Evolutionary conservation across 2,329 filamentous ascomycete genomes (phyloP).

Genomic region (Claviceps sp.): DNA sequence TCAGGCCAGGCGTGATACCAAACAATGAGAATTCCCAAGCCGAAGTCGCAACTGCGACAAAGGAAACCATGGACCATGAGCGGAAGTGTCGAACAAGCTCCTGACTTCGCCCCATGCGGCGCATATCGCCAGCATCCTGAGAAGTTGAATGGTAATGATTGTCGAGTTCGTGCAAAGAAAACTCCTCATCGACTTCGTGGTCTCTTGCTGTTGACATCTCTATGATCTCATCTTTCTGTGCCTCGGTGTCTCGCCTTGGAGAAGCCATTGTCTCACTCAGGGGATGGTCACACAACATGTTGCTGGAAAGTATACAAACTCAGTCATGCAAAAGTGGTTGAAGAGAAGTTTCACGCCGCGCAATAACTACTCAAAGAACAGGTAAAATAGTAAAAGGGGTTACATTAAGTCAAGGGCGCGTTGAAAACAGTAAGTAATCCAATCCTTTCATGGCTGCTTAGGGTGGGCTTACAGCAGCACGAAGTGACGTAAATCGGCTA

Average conservation of each 20-base stretch:
- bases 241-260: not conserved
- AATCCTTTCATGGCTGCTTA: too few relatives aligned
- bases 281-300: too few relatives aligned
- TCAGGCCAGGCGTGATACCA: constrained; percentile 1
- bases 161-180: not conserved
- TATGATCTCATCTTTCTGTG: not conserved
- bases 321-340: not conserved
- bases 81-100: constrained; percentile 5
- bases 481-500: too few relatives aligned
- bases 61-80: constrained; percentile 3
- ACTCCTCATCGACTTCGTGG: not conserved
- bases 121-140: constrained; percentile 5
- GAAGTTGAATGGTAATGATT: constrained; percentile 1
- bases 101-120: constrained; percentile 4
- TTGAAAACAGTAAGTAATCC: too few relatives aligned
- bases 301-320: not conserved
- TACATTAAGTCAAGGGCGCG: too few relatives aligned
- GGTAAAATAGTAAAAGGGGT: too few relatives aligned
- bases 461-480: too few relatives aligned
- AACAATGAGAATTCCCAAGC: constrained; percentile 4
- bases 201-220: not conserved
- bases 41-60: constrained; percentile 2
- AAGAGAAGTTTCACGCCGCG: too few relatives aligned
- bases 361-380: too few relatives aligned
- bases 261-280: not conserved